Base-by-base conservation (phyloP, 2,329 filamentous ascomycete genomes). In the Pseudogymnoascus sp. region DNA sequence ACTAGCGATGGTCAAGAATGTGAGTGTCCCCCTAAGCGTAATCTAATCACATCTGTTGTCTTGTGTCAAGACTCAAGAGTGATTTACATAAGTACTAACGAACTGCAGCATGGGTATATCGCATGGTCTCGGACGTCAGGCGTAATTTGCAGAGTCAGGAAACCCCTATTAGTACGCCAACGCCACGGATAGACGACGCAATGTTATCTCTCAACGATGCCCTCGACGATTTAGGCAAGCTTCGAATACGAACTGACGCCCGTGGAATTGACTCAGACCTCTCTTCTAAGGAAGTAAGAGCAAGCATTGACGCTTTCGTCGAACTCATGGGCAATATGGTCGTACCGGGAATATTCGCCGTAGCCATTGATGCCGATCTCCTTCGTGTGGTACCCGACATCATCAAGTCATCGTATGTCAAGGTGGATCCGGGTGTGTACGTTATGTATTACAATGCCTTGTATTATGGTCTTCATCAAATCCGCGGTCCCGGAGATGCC, bases 371-470 rank as follows among this genome's bases (percentile, higher is more conserved):
- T 34, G 6, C 11, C 25, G 48, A 57, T 13, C 48, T 57, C n/a
- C 48, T 54, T 4, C n/a, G 48, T 57, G 48, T 57, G n/a, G 10
- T 57, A 10, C 48, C 48, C 6, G 19, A 34, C 25, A 57, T 57
- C 31, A 57, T 3, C 48, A 34, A 34, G 48, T 57, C 48, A 19
- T 34, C 25, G 31, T 57, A 57, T 57, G 48, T 57, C 25, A 57
- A 57, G 13, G 5, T 57, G 10, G 48, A 57, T 57, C 48, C 48
- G 11, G 48, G 25, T 57, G 48, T 57, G 10, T 34, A 57, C 16
- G 48, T 57, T 57, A 57, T 57, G 48, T 57, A 57, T 57, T 57
- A 57, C n/a, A 57, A 57, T 57, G 48, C 48, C 48, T 57, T 57
- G n/a, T 19, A 57, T 28, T 57, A 34, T 34, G 48, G 48, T 19